phyloP scores from a whole-genome alignment of 805 yeast genomes.

The Schwanniomyces pseudopolymorphus region DNA sequence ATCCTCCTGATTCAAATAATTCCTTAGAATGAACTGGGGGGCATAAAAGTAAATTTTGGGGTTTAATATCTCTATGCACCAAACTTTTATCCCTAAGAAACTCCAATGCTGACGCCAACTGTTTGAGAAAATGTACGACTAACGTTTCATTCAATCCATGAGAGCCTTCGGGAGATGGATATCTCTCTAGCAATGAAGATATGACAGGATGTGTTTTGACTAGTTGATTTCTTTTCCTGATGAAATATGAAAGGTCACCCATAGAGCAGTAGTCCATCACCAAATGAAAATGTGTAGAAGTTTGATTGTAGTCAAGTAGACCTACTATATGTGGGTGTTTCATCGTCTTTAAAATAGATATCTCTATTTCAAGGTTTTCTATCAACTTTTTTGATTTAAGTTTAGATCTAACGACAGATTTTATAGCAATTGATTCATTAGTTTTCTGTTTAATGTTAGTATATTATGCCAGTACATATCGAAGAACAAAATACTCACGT shows the following conservation, averaged over 20 bases:
- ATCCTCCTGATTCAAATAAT: constrained; percentile 57
- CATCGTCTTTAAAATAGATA: constrained; percentile 80
- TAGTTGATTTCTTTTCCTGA: constrained; percentile 71
- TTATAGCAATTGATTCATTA: constrained; percentile 75
- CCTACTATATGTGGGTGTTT: constrained; percentile 93
- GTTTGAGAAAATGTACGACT: constrained; percentile 83
- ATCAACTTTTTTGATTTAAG: constrained; percentile 81
- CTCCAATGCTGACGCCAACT: constrained; percentile 77
- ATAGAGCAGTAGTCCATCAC: constrained; percentile 96
- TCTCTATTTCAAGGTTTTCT: constrained; percentile 91
- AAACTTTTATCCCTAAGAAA: constrained; percentile 80
- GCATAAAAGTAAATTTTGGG: constrained; percentile 80
- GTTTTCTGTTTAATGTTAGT: constrained; percentile 22
- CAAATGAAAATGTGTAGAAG: constrained; percentile 75
- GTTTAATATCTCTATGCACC: constrained; percentile 94
- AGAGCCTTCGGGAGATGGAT: constrained; percentile 76
- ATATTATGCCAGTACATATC: background rate
- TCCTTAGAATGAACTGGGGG: constrained; percentile 73
- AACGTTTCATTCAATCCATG: constrained; percentile 79
- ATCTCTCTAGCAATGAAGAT: constrained; percentile 70
- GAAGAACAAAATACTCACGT: constrained; percentile 9
- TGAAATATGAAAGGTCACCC: constrained; percentile 89
- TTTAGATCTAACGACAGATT: constrained; percentile 80
- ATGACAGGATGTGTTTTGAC: constrained; percentile 75
- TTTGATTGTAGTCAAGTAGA: constrained; percentile 77